phyloP scores from a whole-genome alignment of 768 basidiomycete species.

The Suillus placidus region DNA sequence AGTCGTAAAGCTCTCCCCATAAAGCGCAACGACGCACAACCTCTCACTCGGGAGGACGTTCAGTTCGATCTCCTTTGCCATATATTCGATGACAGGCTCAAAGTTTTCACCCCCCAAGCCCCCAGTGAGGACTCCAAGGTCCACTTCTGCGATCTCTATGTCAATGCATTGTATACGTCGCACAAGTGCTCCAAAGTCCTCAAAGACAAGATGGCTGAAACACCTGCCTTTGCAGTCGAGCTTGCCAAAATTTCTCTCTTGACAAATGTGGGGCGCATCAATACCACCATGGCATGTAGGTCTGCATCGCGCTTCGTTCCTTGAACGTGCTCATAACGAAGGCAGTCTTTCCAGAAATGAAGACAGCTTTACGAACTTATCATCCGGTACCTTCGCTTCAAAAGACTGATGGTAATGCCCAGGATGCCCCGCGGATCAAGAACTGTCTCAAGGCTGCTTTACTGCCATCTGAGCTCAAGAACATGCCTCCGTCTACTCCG shows the following conservation, averaged over 20 bases:
- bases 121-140: constrained; percentile 53
- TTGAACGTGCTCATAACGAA: constrained; percentile 22
- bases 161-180: constrained; percentile 78
- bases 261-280: constrained; percentile 89
- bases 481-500: constrained; percentile 69
- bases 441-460: constrained; percentile 84
- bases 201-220: constrained; percentile 86
- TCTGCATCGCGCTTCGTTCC: constrained; percentile 16
- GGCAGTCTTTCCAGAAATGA: constrained; percentile 91
- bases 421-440: constrained; percentile 92
- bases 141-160: constrained; percentile 82
- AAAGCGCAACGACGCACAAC: constrained; percentile 82
- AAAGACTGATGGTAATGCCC: constrained; percentile 84
- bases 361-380: constrained; percentile 85
- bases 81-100: constrained; percentile 71
- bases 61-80: constrained; percentile 83
- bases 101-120: constrained; percentile 71
- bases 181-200: constrained; percentile 86
- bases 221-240: constrained; percentile 75
- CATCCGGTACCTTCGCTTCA: constrained; percentile 88
- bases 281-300: constrained; percentile 89
- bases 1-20: constrained; percentile 70
- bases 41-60: constrained; percentile 80
- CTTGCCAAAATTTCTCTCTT: constrained; percentile 82
- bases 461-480: constrained; percentile 67